phyloP scores from a whole-genome alignment of 2,329 filamentous ascomycete species.

The Cordyceps militaris region DNA sequence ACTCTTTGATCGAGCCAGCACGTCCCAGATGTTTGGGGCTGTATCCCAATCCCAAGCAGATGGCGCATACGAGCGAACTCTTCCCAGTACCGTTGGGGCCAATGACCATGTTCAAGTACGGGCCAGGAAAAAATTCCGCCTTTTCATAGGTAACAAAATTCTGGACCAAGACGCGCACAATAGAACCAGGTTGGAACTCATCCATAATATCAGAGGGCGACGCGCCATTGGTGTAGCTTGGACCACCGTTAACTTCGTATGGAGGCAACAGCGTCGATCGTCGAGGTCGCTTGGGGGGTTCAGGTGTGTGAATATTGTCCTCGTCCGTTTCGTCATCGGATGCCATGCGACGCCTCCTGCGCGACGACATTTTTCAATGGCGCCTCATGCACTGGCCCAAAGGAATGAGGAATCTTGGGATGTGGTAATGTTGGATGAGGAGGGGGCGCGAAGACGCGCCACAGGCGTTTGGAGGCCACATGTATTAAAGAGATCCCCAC shows the following conservation, averaged over 20 bases:
- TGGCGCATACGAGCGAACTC: conserved; percentile 93
- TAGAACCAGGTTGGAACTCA: conserved; percentile 66
- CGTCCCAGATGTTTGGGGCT: conserved; percentile 75
- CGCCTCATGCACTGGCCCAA: not conserved
- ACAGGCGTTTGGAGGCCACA: conserved; percentile 2
- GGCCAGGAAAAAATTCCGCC: conserved; percentile 85
- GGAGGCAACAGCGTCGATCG: conserved; percentile 16
- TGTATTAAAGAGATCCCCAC: conserved; percentile 9
- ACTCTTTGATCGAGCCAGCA: conserved; percentile 77
- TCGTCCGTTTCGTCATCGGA: conserved; percentile 33
- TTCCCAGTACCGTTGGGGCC: conserved; percentile 98
- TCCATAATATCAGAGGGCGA: conserved; percentile 19
- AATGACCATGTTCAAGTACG: conserved; percentile 96
- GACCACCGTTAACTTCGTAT: conserved; percentile 5
- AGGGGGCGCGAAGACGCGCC: conserved; percentile 3
- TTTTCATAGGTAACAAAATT: conserved; percentile 95
- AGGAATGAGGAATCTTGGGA: not conserved
- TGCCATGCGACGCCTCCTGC: conserved; percentile 38
- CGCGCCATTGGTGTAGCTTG: conserved; percentile 14
- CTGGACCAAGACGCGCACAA: conserved; percentile 75
- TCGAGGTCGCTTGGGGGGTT: conserved; percentile 31
- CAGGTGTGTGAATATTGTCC: conserved; percentile 21
- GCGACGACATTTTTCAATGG: conserved; percentile 23
- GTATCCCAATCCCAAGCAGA: conserved; percentile 87
- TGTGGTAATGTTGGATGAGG: not conserved